Evolutionary conservation across 371 early-diverging fungal species (phyloP).

Genomic region (Mortierella sp.): DNA sequence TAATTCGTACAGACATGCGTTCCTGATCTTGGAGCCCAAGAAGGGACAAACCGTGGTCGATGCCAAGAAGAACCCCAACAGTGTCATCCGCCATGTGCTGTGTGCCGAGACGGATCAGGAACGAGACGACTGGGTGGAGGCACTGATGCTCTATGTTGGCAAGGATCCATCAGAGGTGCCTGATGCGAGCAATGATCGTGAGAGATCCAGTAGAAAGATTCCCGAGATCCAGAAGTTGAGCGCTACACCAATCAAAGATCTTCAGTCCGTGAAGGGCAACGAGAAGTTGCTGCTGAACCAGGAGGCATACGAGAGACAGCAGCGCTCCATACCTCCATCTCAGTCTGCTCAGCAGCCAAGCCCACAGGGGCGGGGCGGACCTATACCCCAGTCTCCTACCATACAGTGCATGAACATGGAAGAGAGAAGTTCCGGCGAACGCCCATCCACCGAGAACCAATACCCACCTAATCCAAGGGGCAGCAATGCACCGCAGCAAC

Average conservation of each 20-base stretch:
- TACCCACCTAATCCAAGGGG: slow-evolving; percentile 15
- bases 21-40: slow-evolving; percentile 81
- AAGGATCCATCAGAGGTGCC: slow-evolving; percentile 51
- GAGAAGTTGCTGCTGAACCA: slow-evolving; percentile 40
- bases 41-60: slow-evolving; percentile 66
- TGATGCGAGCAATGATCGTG: slow-evolving; percentile 54
- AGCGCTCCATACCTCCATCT: slow-evolving; percentile 34
- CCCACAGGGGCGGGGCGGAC: slow-evolving; percentile 22
- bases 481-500: slow-evolving; percentile 19
- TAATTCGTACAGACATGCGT: slow-evolving; percentile 77
- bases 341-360: slow-evolving; percentile 18
- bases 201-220: slow-evolving; percentile 59
- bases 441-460: slow-evolving; percentile 15
- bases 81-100: slow-evolving; percentile 78
- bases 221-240: slow-evolving; percentile 44
- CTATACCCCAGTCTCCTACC: slow-evolving; percentile 37
- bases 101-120: slow-evolving; percentile 91
- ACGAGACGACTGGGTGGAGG: slow-evolving; percentile 89
- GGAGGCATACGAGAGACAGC: slow-evolving; percentile 48
- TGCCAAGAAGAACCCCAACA: slow-evolving; percentile 59
- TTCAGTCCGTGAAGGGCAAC: slow-evolving; percentile 35
- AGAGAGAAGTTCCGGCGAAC: slow-evolving; percentile 26
- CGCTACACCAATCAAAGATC: slow-evolving; percentile 49
- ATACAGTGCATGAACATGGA: slow-evolving; percentile 10
- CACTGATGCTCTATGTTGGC: slow-evolving; percentile 65